Base-by-base conservation (phyloP, 2,329 filamentous ascomycete genomes). In the Biscogniauxia mediterranea region DNA sequence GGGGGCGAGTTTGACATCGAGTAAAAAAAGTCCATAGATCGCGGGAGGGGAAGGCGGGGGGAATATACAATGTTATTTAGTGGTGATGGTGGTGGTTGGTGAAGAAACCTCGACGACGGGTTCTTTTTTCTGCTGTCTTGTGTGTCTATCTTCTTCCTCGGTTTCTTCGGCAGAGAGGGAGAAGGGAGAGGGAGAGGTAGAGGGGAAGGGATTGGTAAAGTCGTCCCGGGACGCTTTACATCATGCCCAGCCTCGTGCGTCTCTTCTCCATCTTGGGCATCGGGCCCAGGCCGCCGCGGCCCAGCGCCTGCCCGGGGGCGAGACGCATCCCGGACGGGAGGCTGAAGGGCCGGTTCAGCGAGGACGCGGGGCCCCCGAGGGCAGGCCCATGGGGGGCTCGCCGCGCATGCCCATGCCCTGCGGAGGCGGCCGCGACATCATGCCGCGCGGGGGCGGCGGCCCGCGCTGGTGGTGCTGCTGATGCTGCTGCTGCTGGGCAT, bases 231-330 rank as follows among this genome's bases (percentile, higher is more conserved):
- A n/a, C 23, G 20, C 25, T 42, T 56, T 67, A 73, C 66, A 86
- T 84, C 80, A 85, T 85, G 61, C 84, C 84, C 57, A 87, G 71
- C 63, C 85, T 79, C 62, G 85, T 87, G 79, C 83, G 85, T 66
- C 85, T 80, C 78, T 86, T 87, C 76, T 86, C 84, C 83, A 87
- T 85, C 65, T 76, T 78, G 55, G 82, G 80, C 69, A 77, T 77
- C 9, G 68, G 64, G 5, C 66, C 61, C 9, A 74, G 70, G 69
- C 59, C 70, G 62, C 66, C 75, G 61, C 64, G 75, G 66, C 69
- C 71, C 38, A 73, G 69, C 20, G 69, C 74, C 58, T 74, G 75
- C 5, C 76, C 77, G 20, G 79, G 77, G 60, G 70, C 69, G 21
- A 74, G 61, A 51, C 73, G 69, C 68, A 69, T 72, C 19, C 71